Conservation (phyloP, 352 stramenopile genomes). For the Phytophthora melonis region DNA sequence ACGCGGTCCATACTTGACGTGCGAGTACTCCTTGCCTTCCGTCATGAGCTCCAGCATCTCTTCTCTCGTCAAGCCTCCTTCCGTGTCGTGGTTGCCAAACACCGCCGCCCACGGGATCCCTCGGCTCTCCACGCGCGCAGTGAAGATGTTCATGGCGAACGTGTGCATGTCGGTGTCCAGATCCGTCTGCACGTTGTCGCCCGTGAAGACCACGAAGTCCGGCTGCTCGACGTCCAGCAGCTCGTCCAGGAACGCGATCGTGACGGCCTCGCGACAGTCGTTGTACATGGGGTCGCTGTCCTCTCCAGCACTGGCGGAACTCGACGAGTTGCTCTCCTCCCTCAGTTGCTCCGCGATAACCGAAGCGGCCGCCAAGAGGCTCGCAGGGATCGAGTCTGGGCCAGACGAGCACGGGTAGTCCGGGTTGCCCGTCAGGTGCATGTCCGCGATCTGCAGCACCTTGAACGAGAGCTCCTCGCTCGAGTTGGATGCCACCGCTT, state of each 20-base stretch:
- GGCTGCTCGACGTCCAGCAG: conserved; percentile 68
- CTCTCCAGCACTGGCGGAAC: conserved; percentile 20
- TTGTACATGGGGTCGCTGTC: conserved; percentile 36
- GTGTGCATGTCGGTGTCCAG: conserved; percentile 30
- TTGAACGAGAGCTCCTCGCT: conserved; percentile 53
- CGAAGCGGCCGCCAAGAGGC: conserved; percentile 37
- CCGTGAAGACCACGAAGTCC: conserved; percentile 73
- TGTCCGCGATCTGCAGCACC: conserved; percentile 76
- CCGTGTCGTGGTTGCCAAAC: conserved; percentile 77
- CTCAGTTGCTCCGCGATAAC: conserved; percentile 35
- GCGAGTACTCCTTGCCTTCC: conserved; percentile 49
- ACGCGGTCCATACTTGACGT: conserved; percentile 55
- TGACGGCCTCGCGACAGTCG: conserved; percentile 56
- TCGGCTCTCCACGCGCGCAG: conserved; percentile 43
- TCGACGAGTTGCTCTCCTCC: conserved; percentile 34
- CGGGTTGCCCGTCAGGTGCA: conserved; percentile 63
- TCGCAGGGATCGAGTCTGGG: conserved; percentile 33
- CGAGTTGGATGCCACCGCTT: conserved; percentile 32
- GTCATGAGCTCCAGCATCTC: conserved; percentile 50
- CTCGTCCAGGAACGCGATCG: conserved; percentile 59
- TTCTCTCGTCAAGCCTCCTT: conserved; percentile 51
- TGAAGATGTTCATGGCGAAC: conserved; percentile 50
- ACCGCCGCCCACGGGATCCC: conserved; percentile 65
- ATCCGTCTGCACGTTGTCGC: conserved; percentile 66
- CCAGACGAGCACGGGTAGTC: conserved; percentile 40